Evolutionary conservation across 495 filamentous ascomycete species (phyloP).

Genomic region (Delitschia confertaspora): DNA sequence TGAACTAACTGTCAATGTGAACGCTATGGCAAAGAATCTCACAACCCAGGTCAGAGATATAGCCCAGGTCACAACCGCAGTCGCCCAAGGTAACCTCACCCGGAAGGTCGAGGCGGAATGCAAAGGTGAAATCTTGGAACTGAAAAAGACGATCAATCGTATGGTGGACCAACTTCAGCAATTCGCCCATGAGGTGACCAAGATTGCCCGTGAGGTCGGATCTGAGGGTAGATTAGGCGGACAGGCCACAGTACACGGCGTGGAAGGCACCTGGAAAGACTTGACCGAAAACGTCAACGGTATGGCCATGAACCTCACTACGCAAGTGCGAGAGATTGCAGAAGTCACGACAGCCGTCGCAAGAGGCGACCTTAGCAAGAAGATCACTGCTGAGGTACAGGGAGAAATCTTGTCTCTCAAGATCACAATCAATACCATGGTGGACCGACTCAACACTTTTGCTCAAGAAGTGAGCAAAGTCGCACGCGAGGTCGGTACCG

Average conservation of each 20-base stretch:
- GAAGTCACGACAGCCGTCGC: conserved; percentile 97
- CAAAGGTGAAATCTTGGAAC: conserved; percentile 88
- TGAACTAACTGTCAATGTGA: conserved; percentile 95
- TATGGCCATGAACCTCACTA: conserved; percentile 98
- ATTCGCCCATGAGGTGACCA: conserved; percentile 95
- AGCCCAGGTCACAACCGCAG: conserved; percentile 95
- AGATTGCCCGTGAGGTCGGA: conserved; percentile 94
- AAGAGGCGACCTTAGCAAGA: conserved; percentile 85
- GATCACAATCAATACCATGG: conserved; percentile 98
- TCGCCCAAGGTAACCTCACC: conserved; percentile 90
- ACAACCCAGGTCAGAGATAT: conserved; percentile 98
- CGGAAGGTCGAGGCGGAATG: conserved; percentile 96
- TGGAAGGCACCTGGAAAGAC: conserved; percentile 96
- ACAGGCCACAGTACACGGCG: conserved; percentile 93
- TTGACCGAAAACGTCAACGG: conserved; percentile 96
- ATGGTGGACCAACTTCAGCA: conserved; percentile 98
- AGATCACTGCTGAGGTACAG: conserved; percentile 91
- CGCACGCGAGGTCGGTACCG: conserved; percentile 94
- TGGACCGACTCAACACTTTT: conserved; percentile 92
- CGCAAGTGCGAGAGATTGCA: conserved; percentile 96
- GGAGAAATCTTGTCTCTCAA: conserved; percentile 94
- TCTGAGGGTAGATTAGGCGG: conserved; percentile 93
- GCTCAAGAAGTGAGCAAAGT: conserved; percentile 99
- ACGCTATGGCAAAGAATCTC: conserved; percentile 95
- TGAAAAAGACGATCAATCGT: conserved; percentile 96